Conservation (phyloP, 495 filamentous ascomycete species). For the Delitschia confertaspora region DNA sequence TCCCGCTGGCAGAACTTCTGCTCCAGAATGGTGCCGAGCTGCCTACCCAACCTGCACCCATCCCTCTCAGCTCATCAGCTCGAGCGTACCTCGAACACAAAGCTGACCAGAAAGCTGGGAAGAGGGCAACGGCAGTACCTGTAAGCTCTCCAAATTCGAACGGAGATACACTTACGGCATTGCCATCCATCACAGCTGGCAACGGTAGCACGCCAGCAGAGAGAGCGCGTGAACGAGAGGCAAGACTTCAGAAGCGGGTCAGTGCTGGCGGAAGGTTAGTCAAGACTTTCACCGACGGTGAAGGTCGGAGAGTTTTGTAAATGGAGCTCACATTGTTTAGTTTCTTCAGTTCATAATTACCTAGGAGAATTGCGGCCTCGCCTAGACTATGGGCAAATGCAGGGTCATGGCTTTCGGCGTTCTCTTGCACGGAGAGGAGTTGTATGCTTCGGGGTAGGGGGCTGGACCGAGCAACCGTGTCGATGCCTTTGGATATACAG, state of each 20-base stretch:
- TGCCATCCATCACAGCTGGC: conserved; percentile 29
- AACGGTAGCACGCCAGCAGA: conserved; percentile 28
- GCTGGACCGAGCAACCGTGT: too few relatives aligned
- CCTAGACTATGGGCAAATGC: conserved; percentile 11
- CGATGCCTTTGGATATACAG: conserved; percentile 10
- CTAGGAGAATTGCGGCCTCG: conserved; percentile 9
- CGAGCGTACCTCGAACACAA: conserved; percentile 80
- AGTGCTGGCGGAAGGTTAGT: conserved; percentile 28
- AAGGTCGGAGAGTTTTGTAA: conserved; percentile 21
- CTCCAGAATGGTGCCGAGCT: conserved; percentile 92
- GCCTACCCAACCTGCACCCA: conserved; percentile 59
- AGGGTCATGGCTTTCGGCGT: conserved; percentile 8
- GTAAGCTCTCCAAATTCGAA: conserved; percentile 4
- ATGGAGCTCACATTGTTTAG: conserved; percentile 7
- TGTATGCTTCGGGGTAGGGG: conserved; percentile 1
- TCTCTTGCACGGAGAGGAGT: neutral
- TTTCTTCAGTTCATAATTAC: conserved; percentile 21
- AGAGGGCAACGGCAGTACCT: conserved; percentile 5
- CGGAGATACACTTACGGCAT: conserved; percentile 28
- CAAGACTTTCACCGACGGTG: conserved; percentile 17
- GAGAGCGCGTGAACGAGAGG: conserved; percentile 28
- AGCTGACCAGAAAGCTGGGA: conserved; percentile 37
- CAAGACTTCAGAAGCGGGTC: conserved; percentile 27
- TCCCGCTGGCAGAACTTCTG: conserved; percentile 84
- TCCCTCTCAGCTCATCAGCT: conserved; percentile 67